Percentiles rank a stretch among this genome's conserved stretches.
phyloP scores from a whole-genome alignment of 257 asterid genomes.

The Solanum raphanifolium region DNA sequence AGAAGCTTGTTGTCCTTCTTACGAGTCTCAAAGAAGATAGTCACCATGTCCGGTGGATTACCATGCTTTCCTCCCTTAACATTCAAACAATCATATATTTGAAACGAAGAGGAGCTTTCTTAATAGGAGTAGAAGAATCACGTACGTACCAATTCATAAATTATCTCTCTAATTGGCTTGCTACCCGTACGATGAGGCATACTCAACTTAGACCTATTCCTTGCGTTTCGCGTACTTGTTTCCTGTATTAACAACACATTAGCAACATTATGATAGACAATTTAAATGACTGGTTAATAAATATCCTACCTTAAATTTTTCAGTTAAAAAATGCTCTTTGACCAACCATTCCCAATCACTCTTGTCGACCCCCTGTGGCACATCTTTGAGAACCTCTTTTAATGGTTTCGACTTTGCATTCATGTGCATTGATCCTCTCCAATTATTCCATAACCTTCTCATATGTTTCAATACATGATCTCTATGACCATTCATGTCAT shows the following conservation, averaged over 20 bases:
- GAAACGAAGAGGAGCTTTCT: neutral
- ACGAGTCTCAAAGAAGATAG: too few species aligned
- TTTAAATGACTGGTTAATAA: neutral
- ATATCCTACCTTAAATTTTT: neutral
- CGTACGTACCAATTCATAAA: neutral
- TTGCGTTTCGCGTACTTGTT: neutral
- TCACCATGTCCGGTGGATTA: neutral
- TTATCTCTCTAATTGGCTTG: neutral
- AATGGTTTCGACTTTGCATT: neutral
- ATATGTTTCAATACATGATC: neutral
- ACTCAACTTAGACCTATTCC: neutral
- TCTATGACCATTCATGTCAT: neutral
- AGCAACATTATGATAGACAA: neutral
- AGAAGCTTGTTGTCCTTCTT: too few species aligned
- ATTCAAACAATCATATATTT: neutral
- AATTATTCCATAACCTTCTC: neutral
- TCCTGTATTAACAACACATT: too few species aligned
- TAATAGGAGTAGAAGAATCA: neutral
- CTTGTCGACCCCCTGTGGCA: neutral
- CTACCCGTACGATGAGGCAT: neutral
- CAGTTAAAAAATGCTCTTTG: neutral
- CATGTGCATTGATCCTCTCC: neutral
- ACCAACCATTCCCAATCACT: neutral
- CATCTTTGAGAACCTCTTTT: neutral
- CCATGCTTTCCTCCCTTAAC: neutral